Percentiles rank a stretch among this genome's conserved stretches.
Evolutionary conservation across 305 asterid genomes (phyloP).

Genomic region (Plantago lanceolata): DNA sequence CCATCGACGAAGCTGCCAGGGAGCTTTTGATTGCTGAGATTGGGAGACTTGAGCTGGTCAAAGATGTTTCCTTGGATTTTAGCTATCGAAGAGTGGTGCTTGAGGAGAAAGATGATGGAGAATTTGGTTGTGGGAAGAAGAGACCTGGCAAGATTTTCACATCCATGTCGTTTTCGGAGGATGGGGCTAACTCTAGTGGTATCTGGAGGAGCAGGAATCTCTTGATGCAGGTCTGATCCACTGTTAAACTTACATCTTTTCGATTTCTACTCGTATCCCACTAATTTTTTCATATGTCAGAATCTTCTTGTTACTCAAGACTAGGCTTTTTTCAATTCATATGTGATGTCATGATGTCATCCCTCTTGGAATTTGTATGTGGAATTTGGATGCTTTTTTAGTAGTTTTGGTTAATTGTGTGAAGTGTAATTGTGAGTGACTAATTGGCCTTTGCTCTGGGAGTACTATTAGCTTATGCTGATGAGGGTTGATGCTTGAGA

Average conservation of each 20-base stretch:
- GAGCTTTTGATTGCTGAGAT: slow-evolving; percentile 57
- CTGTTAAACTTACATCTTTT: no score
- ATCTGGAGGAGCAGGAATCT: slow-evolving; percentile 67
- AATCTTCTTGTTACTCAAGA: no score
- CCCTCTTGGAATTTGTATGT: no score
- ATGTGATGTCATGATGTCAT: no score
- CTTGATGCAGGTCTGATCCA: slow-evolving; percentile 61
- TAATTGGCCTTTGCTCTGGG: slow-evolving; percentile 4
- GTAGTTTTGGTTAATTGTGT: no score
- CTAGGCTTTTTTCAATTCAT: no score
- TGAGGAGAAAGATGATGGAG: slow-evolving; percentile 35
- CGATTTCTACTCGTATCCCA: no score
- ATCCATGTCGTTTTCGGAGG: slow-evolving; percentile 67
- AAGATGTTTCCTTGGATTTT: slow-evolving; percentile 75
- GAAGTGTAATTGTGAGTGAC: no score
- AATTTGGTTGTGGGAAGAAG: slow-evolving; percentile 66
- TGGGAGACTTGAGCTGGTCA: slow-evolving; percentile 69
- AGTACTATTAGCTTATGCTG: background rate
- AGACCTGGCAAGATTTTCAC: slow-evolving; percentile 93
- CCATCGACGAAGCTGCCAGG: slow-evolving; percentile 50
- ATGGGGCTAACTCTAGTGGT: slow-evolving; percentile 36
- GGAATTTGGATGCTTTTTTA: no score
- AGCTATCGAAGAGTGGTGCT: slow-evolving; percentile 74
- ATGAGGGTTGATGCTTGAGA: background rate
- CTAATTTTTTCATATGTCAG: no score